A percentile compares a stretch with the other conserved stretches of the same genome.
phyloP scores from a whole-genome alignment of 495 filamentous ascomycete species.

The Endocarpon pusillum region DNA sequence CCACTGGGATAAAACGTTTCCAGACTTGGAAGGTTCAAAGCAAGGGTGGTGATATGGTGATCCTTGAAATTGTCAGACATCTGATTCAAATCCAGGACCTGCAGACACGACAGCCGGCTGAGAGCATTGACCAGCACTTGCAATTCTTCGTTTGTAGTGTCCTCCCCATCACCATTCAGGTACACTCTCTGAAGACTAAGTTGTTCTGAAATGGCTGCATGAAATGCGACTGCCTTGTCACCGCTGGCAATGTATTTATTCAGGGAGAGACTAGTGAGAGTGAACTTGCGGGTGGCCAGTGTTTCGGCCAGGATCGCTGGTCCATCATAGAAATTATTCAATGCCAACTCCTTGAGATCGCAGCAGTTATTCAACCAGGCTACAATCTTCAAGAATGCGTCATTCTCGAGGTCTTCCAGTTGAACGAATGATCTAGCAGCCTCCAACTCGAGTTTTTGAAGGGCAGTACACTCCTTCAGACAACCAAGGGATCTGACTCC shows the following conservation, averaged over 20 bases:
- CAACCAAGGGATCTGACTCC: conserved; percentile 29
- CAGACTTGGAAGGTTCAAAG: conserved; percentile 29
- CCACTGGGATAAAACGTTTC: conserved; percentile 39
- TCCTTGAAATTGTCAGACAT: conserved; percentile 37
- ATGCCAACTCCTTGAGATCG: conserved; percentile 34
- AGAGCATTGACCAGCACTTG: conserved; percentile 32
- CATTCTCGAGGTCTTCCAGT: conserved; percentile 27
- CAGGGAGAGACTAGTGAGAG: conserved; percentile 29
- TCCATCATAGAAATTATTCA: conserved; percentile 33
- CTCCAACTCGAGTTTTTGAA: conserved; percentile 37
- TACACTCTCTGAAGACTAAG: conserved; percentile 24
- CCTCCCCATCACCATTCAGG: conserved; percentile 34
- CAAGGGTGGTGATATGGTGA: conserved; percentile 31
- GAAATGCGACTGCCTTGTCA: conserved; percentile 24
- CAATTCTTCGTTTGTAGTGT: conserved; percentile 24
- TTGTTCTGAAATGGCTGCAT: conserved; percentile 33
- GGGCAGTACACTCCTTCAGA: conserved; percentile 31
- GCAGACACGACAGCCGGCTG: conserved; percentile 26
- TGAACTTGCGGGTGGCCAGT: conserved; percentile 31
- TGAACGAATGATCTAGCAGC: conserved; percentile 15
- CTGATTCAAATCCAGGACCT: conserved; percentile 31
- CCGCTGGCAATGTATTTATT: conserved; percentile 20
- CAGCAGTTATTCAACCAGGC: conserved; percentile 16
- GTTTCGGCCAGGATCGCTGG: conserved; percentile 34
- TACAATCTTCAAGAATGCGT: conserved; percentile 32